Conservation (phyloP, 345 rosid genomes). For the Zanthoxylum bungeanum region DNA sequence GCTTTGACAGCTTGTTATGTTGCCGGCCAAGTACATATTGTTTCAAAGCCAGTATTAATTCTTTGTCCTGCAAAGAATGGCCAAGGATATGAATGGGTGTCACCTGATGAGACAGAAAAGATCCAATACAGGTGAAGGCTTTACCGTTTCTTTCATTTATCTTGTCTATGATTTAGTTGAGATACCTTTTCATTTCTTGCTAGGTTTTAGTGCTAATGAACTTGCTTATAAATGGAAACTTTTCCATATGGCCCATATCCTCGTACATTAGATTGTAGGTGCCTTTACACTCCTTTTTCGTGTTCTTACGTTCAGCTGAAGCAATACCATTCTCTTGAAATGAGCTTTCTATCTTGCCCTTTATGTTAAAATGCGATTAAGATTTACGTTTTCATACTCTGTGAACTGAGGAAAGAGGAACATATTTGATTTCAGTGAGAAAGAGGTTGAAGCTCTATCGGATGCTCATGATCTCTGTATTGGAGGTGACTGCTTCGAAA, state of each 20-base stretch:
- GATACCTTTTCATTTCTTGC: background rate
- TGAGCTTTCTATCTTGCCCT: too few species aligned
- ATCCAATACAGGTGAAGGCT: slow-evolving; percentile 57
- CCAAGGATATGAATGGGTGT: slow-evolving; percentile 67
- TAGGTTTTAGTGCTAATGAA: background rate
- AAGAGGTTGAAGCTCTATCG: slow-evolving; percentile 67
- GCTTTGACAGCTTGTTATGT: slow-evolving; percentile 99
- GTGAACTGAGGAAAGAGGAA: slow-evolving; percentile 18
- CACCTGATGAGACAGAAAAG: slow-evolving; percentile 86
- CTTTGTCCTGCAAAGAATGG: slow-evolving; percentile 47
- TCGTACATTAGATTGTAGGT: background rate
- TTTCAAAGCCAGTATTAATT: slow-evolving; percentile 81
- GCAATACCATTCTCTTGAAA: background rate
- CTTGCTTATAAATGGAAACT: background rate
- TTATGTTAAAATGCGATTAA: background rate
- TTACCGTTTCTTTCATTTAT: slow-evolving; percentile 6
- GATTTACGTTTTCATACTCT: background rate
- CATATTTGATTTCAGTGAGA: slow-evolving; percentile 51
- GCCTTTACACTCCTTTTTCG: background rate
- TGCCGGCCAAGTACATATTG: slow-evolving; percentile 91
- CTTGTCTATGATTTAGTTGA: background rate
- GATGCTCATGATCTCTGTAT: slow-evolving; percentile 92
- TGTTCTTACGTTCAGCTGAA: background rate
- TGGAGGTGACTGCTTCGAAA: slow-evolving; percentile 95
- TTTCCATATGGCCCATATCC: slow-evolving; percentile 3